Conservation (phyloP, 345 rosid genomes). For the Salix udensis region DNA sequence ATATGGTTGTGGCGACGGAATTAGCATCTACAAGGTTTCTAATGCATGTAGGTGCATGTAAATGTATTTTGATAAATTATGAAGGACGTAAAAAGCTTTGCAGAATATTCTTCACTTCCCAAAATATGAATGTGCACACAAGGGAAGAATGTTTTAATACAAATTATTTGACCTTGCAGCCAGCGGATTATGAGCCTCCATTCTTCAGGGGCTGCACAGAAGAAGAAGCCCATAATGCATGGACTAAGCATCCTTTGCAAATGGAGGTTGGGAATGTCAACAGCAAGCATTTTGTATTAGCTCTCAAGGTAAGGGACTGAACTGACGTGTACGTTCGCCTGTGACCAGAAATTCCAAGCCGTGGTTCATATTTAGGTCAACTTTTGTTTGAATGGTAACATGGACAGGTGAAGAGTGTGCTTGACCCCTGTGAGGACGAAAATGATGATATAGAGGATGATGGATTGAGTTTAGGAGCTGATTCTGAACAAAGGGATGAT, state of each 20-base stretch:
- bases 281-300: constrained; percentile 87
- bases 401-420: constrained; percentile 89
- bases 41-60: background rate
- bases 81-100: background rate
- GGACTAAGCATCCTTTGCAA: constrained; percentile 84
- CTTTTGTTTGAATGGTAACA: constrained; percentile 7
- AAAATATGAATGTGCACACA: background rate
- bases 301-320: constrained; percentile 58
- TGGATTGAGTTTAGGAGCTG: constrained; percentile 59
- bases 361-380: background rate
- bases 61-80: background rate
- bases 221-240: constrained; percentile 72
- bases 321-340: background rate
- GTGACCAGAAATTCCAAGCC: constrained; percentile 8
- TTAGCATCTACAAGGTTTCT: background rate
- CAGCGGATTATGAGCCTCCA: constrained; percentile 90
- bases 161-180: constrained; percentile 44
- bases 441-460: constrained; percentile 67
- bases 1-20: background rate
- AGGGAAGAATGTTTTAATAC: background rate
- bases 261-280: constrained; percentile 98
- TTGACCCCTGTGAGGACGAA: constrained; percentile 96
- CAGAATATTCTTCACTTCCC: background rate
- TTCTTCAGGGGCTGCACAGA: constrained; percentile 82
- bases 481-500: constrained; percentile 53